Percentiles rank a stretch among this genome's conserved stretches.
Conservation (phyloP, 345 rosid species). For the Erodium maritimum region DNA sequence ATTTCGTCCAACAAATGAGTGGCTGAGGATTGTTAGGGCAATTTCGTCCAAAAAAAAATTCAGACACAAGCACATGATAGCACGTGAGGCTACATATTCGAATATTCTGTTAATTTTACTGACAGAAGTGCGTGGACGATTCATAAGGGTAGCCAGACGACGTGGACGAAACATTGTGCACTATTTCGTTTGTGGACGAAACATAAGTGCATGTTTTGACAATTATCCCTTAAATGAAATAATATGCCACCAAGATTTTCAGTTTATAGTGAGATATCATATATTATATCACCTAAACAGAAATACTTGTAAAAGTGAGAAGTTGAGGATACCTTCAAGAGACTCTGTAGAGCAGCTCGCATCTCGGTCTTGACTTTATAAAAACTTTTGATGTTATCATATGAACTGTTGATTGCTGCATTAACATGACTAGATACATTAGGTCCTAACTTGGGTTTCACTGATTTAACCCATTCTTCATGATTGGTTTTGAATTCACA, state of each 20-base stretch:
- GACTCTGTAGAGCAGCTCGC: constrained; percentile 60
- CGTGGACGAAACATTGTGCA: too few relatives aligned
- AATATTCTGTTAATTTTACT: too few relatives aligned
- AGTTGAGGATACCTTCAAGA: constrained; percentile 48
- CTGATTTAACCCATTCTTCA: constrained; percentile 75
- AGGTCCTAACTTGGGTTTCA: constrained; percentile 61
- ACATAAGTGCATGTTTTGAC: too few relatives aligned
- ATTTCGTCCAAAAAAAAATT: too few relatives aligned
- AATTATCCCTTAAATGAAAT: too few relatives aligned
- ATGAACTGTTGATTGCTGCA: constrained; percentile 39
- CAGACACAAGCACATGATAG: too few relatives aligned
- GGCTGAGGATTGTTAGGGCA: too few relatives aligned
- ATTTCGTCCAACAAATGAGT: too few relatives aligned
- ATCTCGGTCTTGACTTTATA: constrained; percentile 69
- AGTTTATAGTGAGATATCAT: neutral
- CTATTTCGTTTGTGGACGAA: too few relatives aligned
- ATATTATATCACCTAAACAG: neutral
- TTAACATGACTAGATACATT: constrained; percentile 38
- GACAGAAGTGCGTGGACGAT: too few relatives aligned
- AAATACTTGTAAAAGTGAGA: neutral
- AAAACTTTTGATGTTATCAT: constrained; percentile 42
- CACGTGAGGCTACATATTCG: too few relatives aligned
- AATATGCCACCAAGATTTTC: neutral
- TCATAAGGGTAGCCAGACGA: too few relatives aligned
- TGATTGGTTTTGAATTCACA: constrained; percentile 78